Conservation (phyloP, 2,329 filamentous ascomycete genomes). For the Teratosphaeria pseudoeucalypti region DNA sequence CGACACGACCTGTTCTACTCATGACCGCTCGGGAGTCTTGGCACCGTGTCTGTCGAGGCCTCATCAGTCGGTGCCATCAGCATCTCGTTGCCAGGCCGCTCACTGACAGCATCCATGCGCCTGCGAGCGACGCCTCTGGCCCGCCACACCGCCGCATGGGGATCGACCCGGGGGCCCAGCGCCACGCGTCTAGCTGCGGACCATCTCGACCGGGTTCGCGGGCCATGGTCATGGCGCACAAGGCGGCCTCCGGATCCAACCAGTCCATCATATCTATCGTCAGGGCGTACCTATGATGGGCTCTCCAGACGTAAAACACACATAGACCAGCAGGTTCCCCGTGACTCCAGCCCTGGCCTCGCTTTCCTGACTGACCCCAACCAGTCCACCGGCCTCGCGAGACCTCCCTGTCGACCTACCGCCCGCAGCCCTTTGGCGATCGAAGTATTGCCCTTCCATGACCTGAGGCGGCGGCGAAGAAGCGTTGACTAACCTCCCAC, state of each 20-base stretch:
- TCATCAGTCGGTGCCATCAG: background rate
- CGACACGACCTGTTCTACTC: background rate
- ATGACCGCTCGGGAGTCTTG: background rate
- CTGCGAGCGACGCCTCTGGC: background rate
- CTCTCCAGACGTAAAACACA: background rate
- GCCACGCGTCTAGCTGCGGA: background rate
- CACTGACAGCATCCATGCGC: background rate
- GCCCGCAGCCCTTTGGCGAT: background rate
- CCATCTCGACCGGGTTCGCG: background rate
- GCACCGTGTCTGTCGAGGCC: background rate
- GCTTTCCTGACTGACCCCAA: background rate
- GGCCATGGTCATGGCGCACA: background rate
- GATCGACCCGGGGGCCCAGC: background rate
- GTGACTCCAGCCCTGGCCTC: too few relatives aligned
- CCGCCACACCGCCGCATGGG: background rate
- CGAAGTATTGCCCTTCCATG: background rate
- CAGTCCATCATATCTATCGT: background rate
- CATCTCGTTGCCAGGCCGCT: background rate
- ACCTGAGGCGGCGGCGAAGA: too few relatives aligned
- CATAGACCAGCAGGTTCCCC: background rate
- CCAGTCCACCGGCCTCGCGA: background rate
- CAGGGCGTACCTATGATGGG: background rate
- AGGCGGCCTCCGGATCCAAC: background rate
- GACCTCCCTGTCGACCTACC: background rate
- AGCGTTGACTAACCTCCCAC: background rate